A percentile compares a stretch with the other conserved stretches of the same genome.
Evolutionary conservation across 1,139 yeast genomes (phyloP).

Genomic region (Suhomyces anneliseae): DNA sequence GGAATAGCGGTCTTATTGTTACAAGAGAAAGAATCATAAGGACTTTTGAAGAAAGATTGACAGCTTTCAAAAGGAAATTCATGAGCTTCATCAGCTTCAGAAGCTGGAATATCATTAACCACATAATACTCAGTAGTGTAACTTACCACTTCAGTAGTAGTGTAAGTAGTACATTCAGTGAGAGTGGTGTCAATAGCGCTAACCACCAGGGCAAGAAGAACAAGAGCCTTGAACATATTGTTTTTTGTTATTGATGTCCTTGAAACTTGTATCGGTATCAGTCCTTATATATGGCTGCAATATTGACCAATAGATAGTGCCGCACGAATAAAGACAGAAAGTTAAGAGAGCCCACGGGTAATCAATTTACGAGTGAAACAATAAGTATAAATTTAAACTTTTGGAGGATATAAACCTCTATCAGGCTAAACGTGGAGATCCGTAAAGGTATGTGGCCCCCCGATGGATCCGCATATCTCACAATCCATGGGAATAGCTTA

Average conservation of each 20-base stretch:
- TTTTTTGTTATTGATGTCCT: not conserved
- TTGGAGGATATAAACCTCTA: too few relatives aligned
- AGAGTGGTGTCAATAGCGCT: slow-evolving; percentile 4
- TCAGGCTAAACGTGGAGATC: too few relatives aligned
- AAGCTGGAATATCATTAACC: slow-evolving; percentile 14
- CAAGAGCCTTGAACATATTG: slow-evolving; percentile 10
- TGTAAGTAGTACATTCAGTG: slow-evolving; percentile 12
- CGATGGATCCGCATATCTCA: too few relatives aligned
- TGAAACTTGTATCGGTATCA: too few relatives aligned
- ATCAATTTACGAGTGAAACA: not conserved
- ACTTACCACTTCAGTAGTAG: slow-evolving; percentile 10
- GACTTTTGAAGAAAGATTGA: slow-evolving; percentile 13
- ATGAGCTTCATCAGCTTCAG: slow-evolving; percentile 13
- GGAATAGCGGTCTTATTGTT: slow-evolving; percentile 27
- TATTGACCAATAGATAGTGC: not conserved
- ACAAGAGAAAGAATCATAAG: slow-evolving; percentile 25
- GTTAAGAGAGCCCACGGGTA: not conserved
- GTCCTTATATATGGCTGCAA: not conserved
- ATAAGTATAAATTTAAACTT: too few relatives aligned
- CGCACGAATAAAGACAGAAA: not conserved
- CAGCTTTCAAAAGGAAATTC: slow-evolving; percentile 16
- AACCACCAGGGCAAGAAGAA: slow-evolving; percentile 1
- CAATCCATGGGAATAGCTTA: too few relatives aligned
- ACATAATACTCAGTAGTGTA: slow-evolving; percentile 12
- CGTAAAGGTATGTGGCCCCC: too few relatives aligned